These are phyloP conservation scores for Candida tunisiensis DNA, from an alignment of 1,139 yeast genomes.

Conservation along the genomic window DNA sequence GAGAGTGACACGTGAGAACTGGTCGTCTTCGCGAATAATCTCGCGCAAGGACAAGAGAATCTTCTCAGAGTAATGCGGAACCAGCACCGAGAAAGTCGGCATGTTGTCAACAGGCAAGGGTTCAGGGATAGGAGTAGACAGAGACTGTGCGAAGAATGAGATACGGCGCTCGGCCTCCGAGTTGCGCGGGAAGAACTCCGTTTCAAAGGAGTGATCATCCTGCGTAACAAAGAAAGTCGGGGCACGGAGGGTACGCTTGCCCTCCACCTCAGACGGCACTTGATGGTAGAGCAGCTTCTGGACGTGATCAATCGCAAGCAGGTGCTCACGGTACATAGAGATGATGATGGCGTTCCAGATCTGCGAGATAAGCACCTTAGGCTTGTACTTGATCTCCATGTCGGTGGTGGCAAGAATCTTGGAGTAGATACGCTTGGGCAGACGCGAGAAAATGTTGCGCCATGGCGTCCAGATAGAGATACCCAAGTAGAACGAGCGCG, in stretches of 20 bases:
- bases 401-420: slow-evolving; percentile 95
- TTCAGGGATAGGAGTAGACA: slow-evolving; percentile 96
- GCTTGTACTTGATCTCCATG: slow-evolving; percentile 98
- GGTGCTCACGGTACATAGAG: slow-evolving; percentile 96
- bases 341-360: slow-evolving; percentile 98
- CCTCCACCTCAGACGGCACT: slow-evolving; percentile 87
- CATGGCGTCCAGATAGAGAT: slow-evolving; percentile 96
- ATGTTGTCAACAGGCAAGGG: slow-evolving; percentile 97
- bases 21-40: slow-evolving; percentile 97
- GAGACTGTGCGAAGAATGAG: slow-evolving; percentile 95
- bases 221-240: slow-evolving; percentile 97
- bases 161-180: slow-evolving; percentile 99
- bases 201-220: slow-evolving; percentile 87
- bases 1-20: slow-evolving; percentile 90
- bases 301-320: slow-evolving; percentile 94
- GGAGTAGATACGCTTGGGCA: slow-evolving; percentile 96
- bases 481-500: slow-evolving; percentile 96
- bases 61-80: slow-evolving; percentile 97
- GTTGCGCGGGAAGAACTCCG: slow-evolving; percentile 91
- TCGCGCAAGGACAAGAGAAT: slow-evolving; percentile 87
- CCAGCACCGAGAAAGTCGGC: slow-evolving; percentile 97
- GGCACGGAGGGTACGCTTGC: slow-evolving; percentile 95
- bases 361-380: slow-evolving; percentile 94
- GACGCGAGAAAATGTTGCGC: slow-evolving; percentile 95
- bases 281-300: slow-evolving; percentile 94